phyloP scores from a whole-genome alignment of 768 basidiomycete genomes.

The Leucocoprinus sp. region DNA sequence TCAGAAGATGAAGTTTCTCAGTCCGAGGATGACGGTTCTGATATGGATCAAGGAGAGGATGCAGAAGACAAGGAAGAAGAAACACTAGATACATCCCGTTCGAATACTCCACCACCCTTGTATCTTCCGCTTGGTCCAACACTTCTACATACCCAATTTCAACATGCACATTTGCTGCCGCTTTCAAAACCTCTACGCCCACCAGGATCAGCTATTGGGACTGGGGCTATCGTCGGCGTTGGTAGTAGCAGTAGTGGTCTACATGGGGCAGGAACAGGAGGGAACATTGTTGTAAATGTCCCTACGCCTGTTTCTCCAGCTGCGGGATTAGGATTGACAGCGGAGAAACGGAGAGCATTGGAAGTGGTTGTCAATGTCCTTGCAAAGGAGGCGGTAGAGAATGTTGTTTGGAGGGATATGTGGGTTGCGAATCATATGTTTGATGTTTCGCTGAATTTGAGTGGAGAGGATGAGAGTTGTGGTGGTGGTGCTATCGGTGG shows the following conservation, averaged over 20 bases:
- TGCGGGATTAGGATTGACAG: slow-evolving; percentile 51
- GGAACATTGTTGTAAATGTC: slow-evolving; percentile 33
- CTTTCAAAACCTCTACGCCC: slow-evolving; percentile 53
- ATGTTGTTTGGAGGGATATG: slow-evolving; percentile 56
- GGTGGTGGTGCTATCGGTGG: neutral
- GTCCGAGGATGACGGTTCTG: slow-evolving; percentile 45
- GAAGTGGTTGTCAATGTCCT: slow-evolving; percentile 60
- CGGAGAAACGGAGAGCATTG: slow-evolving; percentile 58
- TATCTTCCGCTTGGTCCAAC: slow-evolving; percentile 67
- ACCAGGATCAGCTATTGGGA: slow-evolving; percentile 36
- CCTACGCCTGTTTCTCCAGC: slow-evolving; percentile 85
- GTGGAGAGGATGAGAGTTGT: too few relatives aligned
- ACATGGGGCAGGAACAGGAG: slow-evolving; percentile 25
- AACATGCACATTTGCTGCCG: slow-evolving; percentile 54
- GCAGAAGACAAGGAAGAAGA: slow-evolving; percentile 57
- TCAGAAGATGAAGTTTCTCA: slow-evolving; percentile 23
- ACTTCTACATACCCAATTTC: slow-evolving; percentile 61
- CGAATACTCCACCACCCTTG: slow-evolving; percentile 61
- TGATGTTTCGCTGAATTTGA: neutral
- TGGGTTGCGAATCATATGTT: slow-evolving; percentile 39
- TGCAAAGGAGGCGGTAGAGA: slow-evolving; percentile 67
- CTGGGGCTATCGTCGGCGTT: too few relatives aligned
- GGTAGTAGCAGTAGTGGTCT: slow-evolving; percentile 33
- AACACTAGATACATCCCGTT: slow-evolving; percentile 35
- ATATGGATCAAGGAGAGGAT: too few relatives aligned